Conservation (phyloP, 169 alveolate species). For the Pseudocohnilembus persalinus region DNA sequence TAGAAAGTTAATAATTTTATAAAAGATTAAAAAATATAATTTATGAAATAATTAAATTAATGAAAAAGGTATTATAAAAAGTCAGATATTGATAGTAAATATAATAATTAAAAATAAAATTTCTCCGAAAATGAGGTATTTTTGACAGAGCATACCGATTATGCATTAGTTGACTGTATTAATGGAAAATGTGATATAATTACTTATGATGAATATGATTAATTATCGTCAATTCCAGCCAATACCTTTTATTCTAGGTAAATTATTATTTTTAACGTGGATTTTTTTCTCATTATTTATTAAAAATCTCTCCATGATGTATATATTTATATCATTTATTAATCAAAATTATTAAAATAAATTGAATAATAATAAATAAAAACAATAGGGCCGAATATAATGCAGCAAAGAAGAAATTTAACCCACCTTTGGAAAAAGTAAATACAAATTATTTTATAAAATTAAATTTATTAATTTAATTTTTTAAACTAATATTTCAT, state of each 20-base stretch:
- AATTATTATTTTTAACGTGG: not conserved
- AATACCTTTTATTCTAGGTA: constrained; percentile 46
- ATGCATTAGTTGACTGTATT: constrained; percentile 45
- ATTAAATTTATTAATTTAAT: too few species aligned
- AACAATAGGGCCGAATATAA: constrained; percentile 45
- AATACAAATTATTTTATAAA: too few species aligned
- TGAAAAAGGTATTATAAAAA: constrained; percentile 23
- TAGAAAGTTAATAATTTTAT: not conserved
- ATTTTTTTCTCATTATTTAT: not conserved
- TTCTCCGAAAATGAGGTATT: constrained; percentile 51
- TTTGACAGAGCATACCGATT: constrained; percentile 51
- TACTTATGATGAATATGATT: constrained; percentile 53
- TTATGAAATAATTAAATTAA: too few species aligned
- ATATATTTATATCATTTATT: not conserved
- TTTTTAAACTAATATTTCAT: too few species aligned
- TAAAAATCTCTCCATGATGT: not conserved
- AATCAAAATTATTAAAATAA: not conserved
- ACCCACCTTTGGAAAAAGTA: constrained; percentile 53
- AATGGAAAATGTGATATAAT: constrained; percentile 42
- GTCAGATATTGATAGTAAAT: constrained; percentile 7
- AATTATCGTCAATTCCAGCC: constrained; percentile 23
- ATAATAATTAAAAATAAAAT: constrained; percentile 28
- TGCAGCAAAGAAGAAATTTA: constrained; percentile 37
- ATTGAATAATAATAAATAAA: not conserved
- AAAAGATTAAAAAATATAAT: too few species aligned